Conservation (phyloP, 306 rosid species). For the Nissolia schottii region DNA sequence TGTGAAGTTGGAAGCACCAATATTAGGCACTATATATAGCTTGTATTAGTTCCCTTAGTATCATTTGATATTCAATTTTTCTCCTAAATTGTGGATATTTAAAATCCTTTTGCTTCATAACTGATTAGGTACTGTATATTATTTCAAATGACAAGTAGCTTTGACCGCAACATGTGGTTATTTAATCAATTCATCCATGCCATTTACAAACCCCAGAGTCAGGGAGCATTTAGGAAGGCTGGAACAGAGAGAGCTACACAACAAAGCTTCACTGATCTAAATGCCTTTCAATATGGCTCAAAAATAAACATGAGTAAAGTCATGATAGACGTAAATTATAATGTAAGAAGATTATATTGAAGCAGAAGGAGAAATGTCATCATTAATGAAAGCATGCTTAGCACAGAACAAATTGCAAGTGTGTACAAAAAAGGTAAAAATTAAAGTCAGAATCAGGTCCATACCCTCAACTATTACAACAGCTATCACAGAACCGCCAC, state of each 20-base stretch:
- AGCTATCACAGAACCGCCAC: constrained; percentile 91
- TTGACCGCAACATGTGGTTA: background rate
- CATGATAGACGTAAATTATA: background rate
- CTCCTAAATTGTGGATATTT: background rate
- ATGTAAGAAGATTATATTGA: background rate
- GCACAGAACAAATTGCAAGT: background rate
- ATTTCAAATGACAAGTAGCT: background rate
- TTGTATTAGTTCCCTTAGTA: background rate
- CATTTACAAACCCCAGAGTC: background rate
- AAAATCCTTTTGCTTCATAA: constrained; percentile 10
- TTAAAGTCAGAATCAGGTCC: constrained; percentile 15
- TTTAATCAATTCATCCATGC: background rate
- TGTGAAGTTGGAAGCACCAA: background rate
- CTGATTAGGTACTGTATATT: background rate
- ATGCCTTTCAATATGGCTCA: background rate
- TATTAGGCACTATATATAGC: background rate
- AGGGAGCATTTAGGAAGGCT: too few relatives aligned
- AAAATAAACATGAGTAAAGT: background rate
- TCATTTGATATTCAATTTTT: background rate
- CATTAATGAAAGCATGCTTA: background rate
- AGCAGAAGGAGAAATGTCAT: background rate
- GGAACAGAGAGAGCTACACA: background rate
- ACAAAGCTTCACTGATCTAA: background rate
- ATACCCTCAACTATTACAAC: constrained; percentile 92
- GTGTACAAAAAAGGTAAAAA: background rate